Percentiles rank a stretch among this genome's conserved stretches.
Evolutionary conservation across 176 grass and related monocot genomes (phyloP).

Genomic region (Musa schizocarpa): DNA sequence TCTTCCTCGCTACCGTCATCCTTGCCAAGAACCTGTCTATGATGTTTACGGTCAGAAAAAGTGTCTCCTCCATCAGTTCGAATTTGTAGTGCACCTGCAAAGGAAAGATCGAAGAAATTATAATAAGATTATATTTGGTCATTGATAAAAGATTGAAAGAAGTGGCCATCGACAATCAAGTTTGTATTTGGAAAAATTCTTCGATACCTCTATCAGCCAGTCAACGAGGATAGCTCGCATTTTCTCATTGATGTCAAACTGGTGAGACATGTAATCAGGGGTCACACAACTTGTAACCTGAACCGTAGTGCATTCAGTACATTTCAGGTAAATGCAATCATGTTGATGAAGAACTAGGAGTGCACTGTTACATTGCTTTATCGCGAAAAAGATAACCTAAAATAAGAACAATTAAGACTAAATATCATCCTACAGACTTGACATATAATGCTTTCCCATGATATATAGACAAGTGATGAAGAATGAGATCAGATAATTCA

Average conservation of each 20-base stretch:
- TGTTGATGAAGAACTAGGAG: no score
- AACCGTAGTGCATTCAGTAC: not conserved
- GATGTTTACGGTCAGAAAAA: conserved; percentile 63
- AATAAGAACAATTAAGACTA: no score
- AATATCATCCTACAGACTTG: not conserved
- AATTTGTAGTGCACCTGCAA: conserved; percentile 41
- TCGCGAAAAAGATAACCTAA: no score
- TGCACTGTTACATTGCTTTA: no score
- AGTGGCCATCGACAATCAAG: not conserved
- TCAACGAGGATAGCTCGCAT: conserved; percentile 83
- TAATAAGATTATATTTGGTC: not conserved
- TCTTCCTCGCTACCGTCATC: conserved; percentile 34
- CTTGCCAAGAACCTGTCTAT: conserved; percentile 50
- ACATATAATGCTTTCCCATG: no score
- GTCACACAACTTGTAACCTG: conserved; percentile 44
- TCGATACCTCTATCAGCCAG: conserved; percentile 77
- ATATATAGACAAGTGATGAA: not conserved
- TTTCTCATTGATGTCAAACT: conserved; percentile 71
- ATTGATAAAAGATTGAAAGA: conserved; percentile 12
- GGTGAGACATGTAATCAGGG: conserved; percentile 61
- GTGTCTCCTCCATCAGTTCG: conserved; percentile 58
- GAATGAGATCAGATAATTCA: not conserved
- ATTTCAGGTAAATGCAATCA: no score
- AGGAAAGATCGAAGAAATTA: conserved; percentile 7
- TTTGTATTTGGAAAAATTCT: not conserved